phyloP scores from a whole-genome alignment of 208 protist species.

The Crithidia acanthocephali region DNA sequence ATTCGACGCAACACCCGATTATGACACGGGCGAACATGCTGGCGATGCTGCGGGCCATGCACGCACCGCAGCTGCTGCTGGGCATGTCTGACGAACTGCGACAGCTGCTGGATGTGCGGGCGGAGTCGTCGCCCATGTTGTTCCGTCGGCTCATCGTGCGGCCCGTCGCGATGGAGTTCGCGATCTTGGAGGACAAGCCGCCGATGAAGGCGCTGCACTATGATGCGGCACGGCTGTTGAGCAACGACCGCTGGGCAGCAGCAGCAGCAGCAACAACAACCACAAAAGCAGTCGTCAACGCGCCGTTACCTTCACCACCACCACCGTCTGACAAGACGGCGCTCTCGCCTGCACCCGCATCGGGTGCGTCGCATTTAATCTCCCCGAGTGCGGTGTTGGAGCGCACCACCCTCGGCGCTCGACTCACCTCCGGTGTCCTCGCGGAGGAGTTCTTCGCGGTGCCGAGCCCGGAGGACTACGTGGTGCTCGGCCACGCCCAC shows the following conservation, averaged over 20 bases:
- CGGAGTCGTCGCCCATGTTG: constrained; percentile 54
- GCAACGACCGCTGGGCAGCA: constrained; percentile 55
- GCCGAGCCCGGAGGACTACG: constrained; percentile 61
- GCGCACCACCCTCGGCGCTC: constrained; percentile 63
- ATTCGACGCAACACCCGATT: constrained; percentile 69
- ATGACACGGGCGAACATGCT: constrained; percentile 73
- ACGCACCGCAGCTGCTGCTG: constrained; percentile 73
- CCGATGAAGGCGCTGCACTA: constrained; percentile 67
- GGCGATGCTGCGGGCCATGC: constrained; percentile 53
- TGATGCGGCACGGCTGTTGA: constrained; percentile 75
- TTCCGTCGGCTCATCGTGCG: constrained; percentile 80
- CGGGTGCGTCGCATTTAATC: constrained; percentile 11
- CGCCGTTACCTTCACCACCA: not conserved
- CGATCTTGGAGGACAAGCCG: constrained; percentile 80
- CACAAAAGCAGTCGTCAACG: not conserved
- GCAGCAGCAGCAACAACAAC: constrained; percentile 9
- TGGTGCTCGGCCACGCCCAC: constrained; percentile 69
- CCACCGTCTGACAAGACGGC: not conserved
- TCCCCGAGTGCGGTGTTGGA: constrained; percentile 46
- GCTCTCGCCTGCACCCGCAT: not conserved
- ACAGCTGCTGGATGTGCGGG: constrained; percentile 70
- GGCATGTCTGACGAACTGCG: constrained; percentile 60
- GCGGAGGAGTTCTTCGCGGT: constrained; percentile 73
- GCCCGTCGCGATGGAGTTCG: constrained; percentile 63
- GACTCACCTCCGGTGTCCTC: constrained; percentile 58